These are phyloP conservation scores for Pleurotus eryngii DNA, from an alignment of 768 basidiomycete species.

Conservation along the genomic window DNA sequence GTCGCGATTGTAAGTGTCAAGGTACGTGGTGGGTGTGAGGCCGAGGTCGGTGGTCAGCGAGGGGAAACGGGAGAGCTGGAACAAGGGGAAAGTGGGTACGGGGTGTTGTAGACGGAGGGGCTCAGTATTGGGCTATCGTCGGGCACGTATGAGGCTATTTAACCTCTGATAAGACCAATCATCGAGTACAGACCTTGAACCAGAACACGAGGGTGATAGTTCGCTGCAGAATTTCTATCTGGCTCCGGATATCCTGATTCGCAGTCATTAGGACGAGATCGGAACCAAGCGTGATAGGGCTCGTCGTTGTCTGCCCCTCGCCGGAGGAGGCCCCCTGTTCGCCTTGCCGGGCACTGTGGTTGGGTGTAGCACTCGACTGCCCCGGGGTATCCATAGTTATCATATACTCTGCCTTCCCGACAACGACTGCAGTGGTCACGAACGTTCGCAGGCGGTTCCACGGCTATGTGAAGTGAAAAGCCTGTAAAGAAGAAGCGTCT, in stretches of 20 bases:
- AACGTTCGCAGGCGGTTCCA: not conserved
- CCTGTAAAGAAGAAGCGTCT: not conserved
- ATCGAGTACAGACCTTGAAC: constrained; percentile 5
- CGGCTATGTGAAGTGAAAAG: not conserved
- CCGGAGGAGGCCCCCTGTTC: not conserved
- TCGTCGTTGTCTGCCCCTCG: not conserved
- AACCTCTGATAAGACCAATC: not conserved
- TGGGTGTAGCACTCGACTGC: not conserved
- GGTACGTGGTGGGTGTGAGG: constrained; percentile 46
- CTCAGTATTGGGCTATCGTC: constrained; percentile 41
- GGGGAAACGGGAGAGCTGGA: constrained; percentile 53
- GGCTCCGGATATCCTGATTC: constrained; percentile 9
- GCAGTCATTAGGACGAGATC: constrained; percentile 5
- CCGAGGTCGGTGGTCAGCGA: constrained; percentile 54
- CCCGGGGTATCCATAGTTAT: not conserved
- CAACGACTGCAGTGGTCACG: not conserved
- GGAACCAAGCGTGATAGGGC: constrained; percentile 2
- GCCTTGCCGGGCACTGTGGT: not conserved
- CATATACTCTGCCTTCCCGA: not conserved
- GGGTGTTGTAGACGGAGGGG: constrained; percentile 57
- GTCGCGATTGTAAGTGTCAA: constrained; percentile 55
- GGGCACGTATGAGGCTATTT: not conserved
- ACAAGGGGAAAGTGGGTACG: constrained; percentile 62
- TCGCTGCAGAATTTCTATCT: constrained; percentile 13
- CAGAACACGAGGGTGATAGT: constrained; percentile 17